These are phyloP conservation scores for Sclerotinia nivalis DNA, from an alignment of 2,329 filamentous ascomycete genomes.

Conservation along the genomic window DNA sequence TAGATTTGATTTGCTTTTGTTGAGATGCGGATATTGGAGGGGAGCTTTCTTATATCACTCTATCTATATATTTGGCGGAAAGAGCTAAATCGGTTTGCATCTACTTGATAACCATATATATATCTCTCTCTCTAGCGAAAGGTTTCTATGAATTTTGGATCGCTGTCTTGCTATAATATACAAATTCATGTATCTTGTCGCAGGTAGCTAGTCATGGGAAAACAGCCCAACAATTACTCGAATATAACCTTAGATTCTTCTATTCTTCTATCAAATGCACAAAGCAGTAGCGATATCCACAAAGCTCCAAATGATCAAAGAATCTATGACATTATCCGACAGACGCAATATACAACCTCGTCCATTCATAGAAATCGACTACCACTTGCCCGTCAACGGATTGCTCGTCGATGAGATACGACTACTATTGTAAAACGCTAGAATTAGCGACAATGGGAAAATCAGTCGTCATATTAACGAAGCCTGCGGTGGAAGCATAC, in stretches of 20 bases:
- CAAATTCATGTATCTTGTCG: no score
- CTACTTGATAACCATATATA: no score
- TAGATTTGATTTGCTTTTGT: no score
- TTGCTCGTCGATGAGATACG: constrained; percentile 43
- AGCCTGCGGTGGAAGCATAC: constrained; percentile 47
- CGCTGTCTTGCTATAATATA: no score
- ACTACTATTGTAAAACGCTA: constrained; percentile 41
- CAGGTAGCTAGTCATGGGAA: neutral
- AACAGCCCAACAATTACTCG: neutral
- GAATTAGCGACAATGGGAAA: constrained; percentile 35
- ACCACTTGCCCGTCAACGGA: constrained; percentile 39
- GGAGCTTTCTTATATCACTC: no score
- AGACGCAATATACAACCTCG: neutral
- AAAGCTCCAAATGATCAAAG: neutral
- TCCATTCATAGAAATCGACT: constrained; percentile 42
- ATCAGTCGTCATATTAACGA: constrained; percentile 38
- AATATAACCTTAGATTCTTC: neutral
- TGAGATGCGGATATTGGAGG: no score
- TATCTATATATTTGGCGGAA: no score
- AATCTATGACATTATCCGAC: neutral
- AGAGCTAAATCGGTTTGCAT: no score
- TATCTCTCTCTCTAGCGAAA: no score
- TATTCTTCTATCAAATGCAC: neutral
- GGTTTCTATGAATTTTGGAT: no score
- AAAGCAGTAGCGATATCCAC: neutral